phyloP scores from a whole-genome alignment of 352 stramenopile genomes.

The Pythium chondricola region DNA sequence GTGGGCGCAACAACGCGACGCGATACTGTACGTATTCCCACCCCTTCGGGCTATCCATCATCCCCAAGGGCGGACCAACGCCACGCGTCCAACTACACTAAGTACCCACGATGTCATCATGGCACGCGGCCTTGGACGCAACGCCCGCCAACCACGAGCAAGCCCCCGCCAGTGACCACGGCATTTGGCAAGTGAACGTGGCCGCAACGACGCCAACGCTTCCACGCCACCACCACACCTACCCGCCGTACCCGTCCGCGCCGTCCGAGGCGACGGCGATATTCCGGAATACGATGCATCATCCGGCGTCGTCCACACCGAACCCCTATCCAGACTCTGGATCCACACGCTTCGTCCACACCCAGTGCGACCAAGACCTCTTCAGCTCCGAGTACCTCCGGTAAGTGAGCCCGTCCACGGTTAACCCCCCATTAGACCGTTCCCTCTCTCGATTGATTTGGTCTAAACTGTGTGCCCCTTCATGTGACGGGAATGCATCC shows the following conservation, averaged over 20 bases:
- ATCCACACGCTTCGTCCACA: constrained; percentile 46
- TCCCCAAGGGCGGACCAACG: no score
- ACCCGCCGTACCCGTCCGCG: not conserved
- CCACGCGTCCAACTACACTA: no score
- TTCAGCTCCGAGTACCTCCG: constrained; percentile 71
- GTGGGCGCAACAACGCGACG: no score
- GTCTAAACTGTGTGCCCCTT: constrained; percentile 3
- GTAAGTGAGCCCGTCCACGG: constrained; percentile 16
- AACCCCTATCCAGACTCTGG: not conserved
- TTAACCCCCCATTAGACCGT: not conserved
- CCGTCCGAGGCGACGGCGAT: not conserved
- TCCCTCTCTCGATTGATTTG: constrained; percentile 1
- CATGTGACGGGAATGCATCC: no score
- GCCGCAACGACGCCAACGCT: no score
- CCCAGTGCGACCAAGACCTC: constrained; percentile 68
- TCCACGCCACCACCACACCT: not conserved
- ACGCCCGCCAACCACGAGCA: not conserved
- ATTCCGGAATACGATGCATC: not conserved
- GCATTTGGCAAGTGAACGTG: not conserved
- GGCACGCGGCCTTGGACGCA: not conserved
- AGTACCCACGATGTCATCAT: constrained; percentile 7
- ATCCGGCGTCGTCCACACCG: not conserved
- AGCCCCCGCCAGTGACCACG: not conserved
- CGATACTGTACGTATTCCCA: not conserved
- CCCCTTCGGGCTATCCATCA: constrained; percentile 1